These are phyloP conservation scores for Chlorella sp. DNA, from an alignment of 139 green algal genomes.

Conservation along the genomic window DNA sequence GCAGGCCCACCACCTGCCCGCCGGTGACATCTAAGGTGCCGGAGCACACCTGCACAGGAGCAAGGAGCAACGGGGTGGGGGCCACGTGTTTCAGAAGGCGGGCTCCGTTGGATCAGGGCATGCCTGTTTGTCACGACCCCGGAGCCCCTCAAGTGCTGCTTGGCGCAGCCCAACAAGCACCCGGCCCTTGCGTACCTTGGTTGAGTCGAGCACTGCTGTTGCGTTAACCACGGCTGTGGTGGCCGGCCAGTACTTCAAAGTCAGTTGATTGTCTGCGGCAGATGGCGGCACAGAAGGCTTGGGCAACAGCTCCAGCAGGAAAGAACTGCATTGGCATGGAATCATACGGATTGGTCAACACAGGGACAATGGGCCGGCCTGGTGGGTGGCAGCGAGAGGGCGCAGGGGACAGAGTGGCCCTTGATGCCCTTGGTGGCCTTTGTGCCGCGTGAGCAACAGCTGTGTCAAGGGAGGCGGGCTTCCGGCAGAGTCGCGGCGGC, in stretches of 20 bases:
- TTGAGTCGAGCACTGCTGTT: neutral
- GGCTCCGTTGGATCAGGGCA: too few species aligned
- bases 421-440: too few species aligned
- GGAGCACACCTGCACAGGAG: slow-evolving; percentile 11
- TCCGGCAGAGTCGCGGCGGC: too few species aligned
- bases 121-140: too few species aligned
- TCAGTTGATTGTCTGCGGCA: neutral
- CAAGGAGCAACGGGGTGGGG: neutral
- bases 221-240: neutral
- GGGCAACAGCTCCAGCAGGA: neutral
- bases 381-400: neutral
- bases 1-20: neutral
- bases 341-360: neutral
- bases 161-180: too few species aligned
- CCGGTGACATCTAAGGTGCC: slow-evolving; percentile 1
- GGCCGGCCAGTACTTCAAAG: slow-evolving; percentile 6
- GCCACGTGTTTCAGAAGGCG: neutral
- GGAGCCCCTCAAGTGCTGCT: too few species aligned
- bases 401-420: neutral
- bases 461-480: too few species aligned
- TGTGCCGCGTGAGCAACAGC: neutral
- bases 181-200: neutral
- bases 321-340: slow-evolving; percentile 8
- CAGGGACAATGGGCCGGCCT: neutral
- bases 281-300: too few species aligned